Evolutionary conservation across 2,329 filamentous ascomycete genomes (phyloP), one percentile per base, ranked within the genome.

Genomic region (Graphilbum fragrans): DNA sequence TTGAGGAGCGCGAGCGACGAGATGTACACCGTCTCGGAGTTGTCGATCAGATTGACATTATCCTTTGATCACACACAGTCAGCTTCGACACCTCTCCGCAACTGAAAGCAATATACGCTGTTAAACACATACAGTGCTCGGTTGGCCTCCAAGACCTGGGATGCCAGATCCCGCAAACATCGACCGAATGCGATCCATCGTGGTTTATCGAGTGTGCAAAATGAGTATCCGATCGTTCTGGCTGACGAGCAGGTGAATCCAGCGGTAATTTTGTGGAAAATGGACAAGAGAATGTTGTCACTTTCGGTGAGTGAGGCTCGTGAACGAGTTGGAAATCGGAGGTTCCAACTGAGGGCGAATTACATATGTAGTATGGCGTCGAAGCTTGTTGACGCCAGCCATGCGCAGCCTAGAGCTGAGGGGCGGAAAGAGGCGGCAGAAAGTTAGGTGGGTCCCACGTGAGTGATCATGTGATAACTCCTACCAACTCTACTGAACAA

Each of bases 1-100:
- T 98, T 98, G 54, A 98, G 73, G 41, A 98, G 74, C 40, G 92
- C 92, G 47, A 98, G 78, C 38, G 92, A 98, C 40, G 92, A 98
- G 55, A 98, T 98, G 69, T 98, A 94, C 53, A 98, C 92, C 27
- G 92, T 98, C 70, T 98, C 92, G 55, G 90, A 94, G 69, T 98
- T 98, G 62, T 98, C 92, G 62, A 98, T 93, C 46, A 98, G 76
- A 58, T 82, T 88, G 32, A 77, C 74, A 53, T 90, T 92, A 55
- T 96, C 90, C 86, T 94, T 7, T 16, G 23, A 17, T 3, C 19
- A 23, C 3, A 33, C 34, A 9, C n/a, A 29, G n/a, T 17, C 38
- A 25, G 47, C 29, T 16, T 10, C 5, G 29, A 31, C 12, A 10
- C n/a, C 29, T n/a, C n/a, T n/a, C 6, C 12, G 11, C 29, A 16